Evolutionary conservation across 805 yeast species (phyloP).

Genomic region (Tetrapisispora pingtungensis): DNA sequence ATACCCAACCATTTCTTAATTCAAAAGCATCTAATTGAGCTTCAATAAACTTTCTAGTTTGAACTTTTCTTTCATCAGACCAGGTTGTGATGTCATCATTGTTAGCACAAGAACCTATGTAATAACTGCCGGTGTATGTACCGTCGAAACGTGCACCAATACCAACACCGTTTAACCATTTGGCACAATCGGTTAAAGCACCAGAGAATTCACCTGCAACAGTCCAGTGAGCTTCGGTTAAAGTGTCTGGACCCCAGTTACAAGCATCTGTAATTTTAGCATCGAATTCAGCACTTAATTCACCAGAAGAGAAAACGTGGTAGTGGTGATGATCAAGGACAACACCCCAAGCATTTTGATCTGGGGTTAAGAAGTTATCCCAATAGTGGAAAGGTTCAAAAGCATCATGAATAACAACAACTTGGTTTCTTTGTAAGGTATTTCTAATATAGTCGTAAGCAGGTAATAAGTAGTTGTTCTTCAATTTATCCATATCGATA

Average conservation of each 20-base stretch:
- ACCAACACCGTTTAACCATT: conserved; percentile 81
- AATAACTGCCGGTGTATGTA: conserved; percentile 31
- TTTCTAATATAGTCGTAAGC: conserved; percentile 60
- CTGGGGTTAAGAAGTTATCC: conserved; percentile 42
- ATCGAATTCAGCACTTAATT: conserved; percentile 49
- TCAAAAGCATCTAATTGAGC: conserved; percentile 86
- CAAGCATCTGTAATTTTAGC: conserved; percentile 51
- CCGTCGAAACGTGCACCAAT: conserved; percentile 78
- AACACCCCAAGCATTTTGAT: conserved; percentile 48
- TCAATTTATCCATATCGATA: conserved; percentile 48
- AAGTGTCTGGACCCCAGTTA: conserved; percentile 37
- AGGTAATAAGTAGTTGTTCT: conserved; percentile 42
- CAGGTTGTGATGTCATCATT: conserved; percentile 42
- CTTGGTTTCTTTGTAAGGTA: conserved; percentile 38
- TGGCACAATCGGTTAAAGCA: conserved; percentile 85
- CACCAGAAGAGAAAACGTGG: conserved; percentile 65
- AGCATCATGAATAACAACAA: conserved; percentile 74
- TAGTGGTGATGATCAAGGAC: conserved; percentile 85
- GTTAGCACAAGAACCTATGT: conserved; percentile 53
- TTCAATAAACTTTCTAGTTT: conserved; percentile 65
- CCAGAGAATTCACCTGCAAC: conserved; percentile 86
- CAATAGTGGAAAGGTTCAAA: conserved; percentile 54
- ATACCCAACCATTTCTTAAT: conserved; percentile 74
- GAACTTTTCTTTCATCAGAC: conserved; percentile 44
- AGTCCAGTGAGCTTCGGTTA: conserved; percentile 56